Evolutionary conservation across 306 rosid genomes (phyloP).

Genomic region (Coriaria nepalensis): DNA sequence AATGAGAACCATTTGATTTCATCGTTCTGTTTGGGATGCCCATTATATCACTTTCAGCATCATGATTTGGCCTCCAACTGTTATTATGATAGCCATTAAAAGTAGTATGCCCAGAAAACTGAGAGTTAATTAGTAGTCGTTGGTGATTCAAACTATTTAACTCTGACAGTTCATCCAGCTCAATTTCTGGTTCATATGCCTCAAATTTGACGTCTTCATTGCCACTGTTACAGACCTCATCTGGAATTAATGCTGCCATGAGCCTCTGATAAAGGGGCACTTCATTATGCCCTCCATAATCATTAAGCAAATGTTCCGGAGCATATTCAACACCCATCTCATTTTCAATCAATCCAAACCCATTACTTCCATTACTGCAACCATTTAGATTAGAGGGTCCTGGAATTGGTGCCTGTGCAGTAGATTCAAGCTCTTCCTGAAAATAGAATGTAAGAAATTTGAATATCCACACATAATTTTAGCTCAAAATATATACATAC

Average conservation of each 20-base stretch:
- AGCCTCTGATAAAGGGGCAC: conserved; percentile 81
- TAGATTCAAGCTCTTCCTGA: conserved; percentile 55
- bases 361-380: conserved; percentile 33
- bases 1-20: conserved; percentile 34
- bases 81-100: conserved; percentile 42
- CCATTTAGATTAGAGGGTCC: conserved; percentile 35
- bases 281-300: conserved; percentile 40
- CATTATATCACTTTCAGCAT: conserved; percentile 38
- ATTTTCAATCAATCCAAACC: conserved; percentile 29
- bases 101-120: conserved; percentile 50
- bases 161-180: conserved; percentile 54
- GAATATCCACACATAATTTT: no score
- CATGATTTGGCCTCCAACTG: conserved; percentile 33
- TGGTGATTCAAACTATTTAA: conserved; percentile 36
- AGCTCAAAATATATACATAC: no score
- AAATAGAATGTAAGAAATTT: conserved; percentile 8
- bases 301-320: conserved; percentile 30
- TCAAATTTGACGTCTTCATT: conserved; percentile 47
- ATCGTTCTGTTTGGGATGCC: conserved; percentile 28
- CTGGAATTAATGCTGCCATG: conserved; percentile 76
- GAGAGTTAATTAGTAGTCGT: conserved; percentile 31
- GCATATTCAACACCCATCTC: conserved; percentile 26
- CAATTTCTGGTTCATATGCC: conserved; percentile 42
- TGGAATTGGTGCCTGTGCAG: conserved; percentile 23
- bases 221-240: conserved; percentile 57